A percentile compares a stretch with the other conserved stretches of the same genome.
These are phyloP conservation scores for Aspergillus felis DNA, from an alignment of 2,329 filamentous ascomycete genomes.

Conservation along the genomic window DNA sequence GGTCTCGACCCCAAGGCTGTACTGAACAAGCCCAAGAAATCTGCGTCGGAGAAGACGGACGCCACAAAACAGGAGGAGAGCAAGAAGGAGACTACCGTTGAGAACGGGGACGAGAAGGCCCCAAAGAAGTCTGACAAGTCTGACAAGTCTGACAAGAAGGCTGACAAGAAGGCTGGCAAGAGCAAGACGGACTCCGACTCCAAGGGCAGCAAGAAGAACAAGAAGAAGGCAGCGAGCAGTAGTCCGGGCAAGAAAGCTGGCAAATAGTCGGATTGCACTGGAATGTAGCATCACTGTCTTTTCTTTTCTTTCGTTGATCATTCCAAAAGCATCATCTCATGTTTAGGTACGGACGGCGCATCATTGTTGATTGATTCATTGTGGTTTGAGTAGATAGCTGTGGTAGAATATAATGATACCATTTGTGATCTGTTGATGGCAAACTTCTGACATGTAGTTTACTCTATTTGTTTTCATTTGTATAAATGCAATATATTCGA, in stretches of 20 bases:
- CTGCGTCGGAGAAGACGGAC: slow-evolving; percentile 17
- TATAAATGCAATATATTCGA: background rate
- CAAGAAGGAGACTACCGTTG: slow-evolving; percentile 20
- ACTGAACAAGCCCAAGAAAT: slow-evolving; percentile 35
- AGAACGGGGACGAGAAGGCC: slow-evolving; percentile 14
- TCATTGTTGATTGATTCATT: background rate
- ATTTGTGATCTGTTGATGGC: background rate
- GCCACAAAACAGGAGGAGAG: slow-evolving; percentile 6
- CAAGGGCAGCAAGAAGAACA: slow-evolving; percentile 12
- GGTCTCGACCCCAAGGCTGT: slow-evolving; percentile 67
- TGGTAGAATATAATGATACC: background rate
- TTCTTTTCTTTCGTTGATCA: background rate
- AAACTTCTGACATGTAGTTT: background rate
- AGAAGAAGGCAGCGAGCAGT: slow-evolving; percentile 19
- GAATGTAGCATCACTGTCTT: slow-evolving; percentile 20
- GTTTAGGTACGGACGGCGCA: slow-evolving; percentile 15
- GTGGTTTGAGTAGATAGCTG: slow-evolving; percentile 7
- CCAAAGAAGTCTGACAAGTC: slow-evolving; percentile 16
- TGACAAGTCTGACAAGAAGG: slow-evolving; percentile 19
- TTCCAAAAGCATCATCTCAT: slow-evolving; percentile 13
- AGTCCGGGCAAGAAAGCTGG: slow-evolving; percentile 22
- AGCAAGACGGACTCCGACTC: slow-evolving; percentile 3
- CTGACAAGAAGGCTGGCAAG: slow-evolving; percentile 4
- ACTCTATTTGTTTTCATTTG: background rate
- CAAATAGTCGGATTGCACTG: slow-evolving; percentile 22